Conservation (phyloP, 192 early-diverging fungal species). For the Mortierella claussenii region DNA sequence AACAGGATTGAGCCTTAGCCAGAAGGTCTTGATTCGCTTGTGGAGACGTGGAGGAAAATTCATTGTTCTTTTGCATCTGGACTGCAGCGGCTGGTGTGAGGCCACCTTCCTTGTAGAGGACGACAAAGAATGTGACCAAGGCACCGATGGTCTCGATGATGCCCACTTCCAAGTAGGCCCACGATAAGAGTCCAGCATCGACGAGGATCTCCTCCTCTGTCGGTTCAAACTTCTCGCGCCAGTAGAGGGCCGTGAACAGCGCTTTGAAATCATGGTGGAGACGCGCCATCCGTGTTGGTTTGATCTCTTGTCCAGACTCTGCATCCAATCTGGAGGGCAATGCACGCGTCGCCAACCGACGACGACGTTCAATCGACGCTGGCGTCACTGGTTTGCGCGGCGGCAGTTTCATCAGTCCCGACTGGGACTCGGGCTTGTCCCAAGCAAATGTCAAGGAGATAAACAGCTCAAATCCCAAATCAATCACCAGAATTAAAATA, state of each 20-base stretch:
- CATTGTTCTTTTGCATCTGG: conserved; percentile 64
- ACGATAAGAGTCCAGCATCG: conserved; percentile 79
- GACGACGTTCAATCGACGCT: conserved; percentile 75
- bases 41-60: conserved; percentile 46
- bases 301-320: conserved; percentile 58
- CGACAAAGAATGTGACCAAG: conserved; percentile 80
- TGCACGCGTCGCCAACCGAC: conserved; percentile 59
- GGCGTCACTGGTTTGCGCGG: conserved; percentile 90
- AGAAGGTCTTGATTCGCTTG: conserved; percentile 62
- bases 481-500: conserved; percentile 89
- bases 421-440: conserved; percentile 84
- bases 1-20: conserved; percentile 80
- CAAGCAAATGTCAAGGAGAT: conserved; percentile 89
- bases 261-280: conserved; percentile 45
- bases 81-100: conserved; percentile 73
- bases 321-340: conserved; percentile 58
- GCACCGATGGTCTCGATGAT: conserved; percentile 80
- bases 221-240: conserved; percentile 71
- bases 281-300: conserved; percentile 32
- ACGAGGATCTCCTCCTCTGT: conserved; percentile 89
- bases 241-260: conserved; percentile 65
- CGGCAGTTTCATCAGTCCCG: conserved; percentile 86
- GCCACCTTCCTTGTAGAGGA: conserved; percentile 68
- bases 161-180: conserved; percentile 90
- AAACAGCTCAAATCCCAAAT: conserved; percentile 94